These are phyloP conservation scores for Stellera chamaejasme DNA, from an alignment of 345 rosid genomes.

Conservation along the genomic window DNA sequence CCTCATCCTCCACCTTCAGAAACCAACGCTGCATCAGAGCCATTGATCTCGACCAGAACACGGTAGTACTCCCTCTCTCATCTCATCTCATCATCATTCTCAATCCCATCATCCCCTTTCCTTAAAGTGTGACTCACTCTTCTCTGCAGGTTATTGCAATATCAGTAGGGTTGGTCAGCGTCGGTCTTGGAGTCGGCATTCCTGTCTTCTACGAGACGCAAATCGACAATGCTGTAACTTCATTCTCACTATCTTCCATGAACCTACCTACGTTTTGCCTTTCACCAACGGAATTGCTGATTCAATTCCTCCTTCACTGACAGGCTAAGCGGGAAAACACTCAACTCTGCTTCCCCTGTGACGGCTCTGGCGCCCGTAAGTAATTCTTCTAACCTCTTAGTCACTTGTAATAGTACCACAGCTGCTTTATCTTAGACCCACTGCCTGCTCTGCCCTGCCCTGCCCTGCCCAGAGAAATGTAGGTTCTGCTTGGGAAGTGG, in stretches of 20 bases:
- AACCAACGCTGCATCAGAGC: conserved; percentile 53
- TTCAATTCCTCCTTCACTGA: background rate
- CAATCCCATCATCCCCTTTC: background rate
- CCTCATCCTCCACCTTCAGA: conserved; percentile 18
- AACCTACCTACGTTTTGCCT: background rate
- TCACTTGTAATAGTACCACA: background rate
- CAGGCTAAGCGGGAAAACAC: conserved; percentile 86
- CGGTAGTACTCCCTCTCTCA: conserved; percentile 35
- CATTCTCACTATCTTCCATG: background rate
- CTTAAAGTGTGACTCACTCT: too few relatives aligned
- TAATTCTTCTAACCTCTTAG: background rate
- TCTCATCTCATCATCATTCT: background rate
- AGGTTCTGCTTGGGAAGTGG: conserved; percentile 88
- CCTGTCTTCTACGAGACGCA: conserved; percentile 80
- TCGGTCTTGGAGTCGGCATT: conserved; percentile 77
- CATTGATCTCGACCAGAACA: conserved; percentile 68
- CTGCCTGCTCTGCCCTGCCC: too few relatives aligned
- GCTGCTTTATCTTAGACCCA: too few relatives aligned
- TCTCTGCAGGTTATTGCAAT: conserved; percentile 61
- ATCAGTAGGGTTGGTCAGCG: conserved; percentile 74
- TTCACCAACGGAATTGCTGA: too few relatives aligned
- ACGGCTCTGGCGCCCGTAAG: conserved; percentile 92
- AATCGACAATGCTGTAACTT: conserved; percentile 76
- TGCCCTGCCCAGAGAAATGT: conserved; percentile 49
- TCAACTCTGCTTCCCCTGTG: conserved; percentile 94